A percentile compares a stretch with the other conserved stretches of the same genome.
Conservation (phyloP, 169 alveolate genomes). For the Cyclospora cayetanensis region DNA sequence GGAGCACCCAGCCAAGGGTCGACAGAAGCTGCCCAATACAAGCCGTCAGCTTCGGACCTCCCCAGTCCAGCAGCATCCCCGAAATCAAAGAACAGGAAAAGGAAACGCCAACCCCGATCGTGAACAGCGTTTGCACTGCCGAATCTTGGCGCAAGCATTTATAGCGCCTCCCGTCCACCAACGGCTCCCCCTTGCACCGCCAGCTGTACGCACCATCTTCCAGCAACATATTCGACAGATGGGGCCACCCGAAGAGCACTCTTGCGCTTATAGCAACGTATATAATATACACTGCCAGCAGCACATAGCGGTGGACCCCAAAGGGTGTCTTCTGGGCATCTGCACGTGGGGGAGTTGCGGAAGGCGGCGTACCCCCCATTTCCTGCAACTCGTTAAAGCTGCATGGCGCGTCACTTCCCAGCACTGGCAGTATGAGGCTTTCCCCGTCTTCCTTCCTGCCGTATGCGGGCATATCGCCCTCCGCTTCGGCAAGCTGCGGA, state of each 20-base stretch:
- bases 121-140: slow-evolving; percentile 42
- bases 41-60: slow-evolving; percentile 57
- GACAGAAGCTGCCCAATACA: slow-evolving; percentile 46
- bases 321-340: slow-evolving; percentile 59
- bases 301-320: slow-evolving; percentile 28
- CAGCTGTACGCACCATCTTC: slow-evolving; percentile 7
- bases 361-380: too few species aligned
- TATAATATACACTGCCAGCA: slow-evolving; percentile 24
- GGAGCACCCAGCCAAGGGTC: slow-evolving; percentile 43
- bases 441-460: too few species aligned
- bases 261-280: slow-evolving; percentile 32
- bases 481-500: too few species aligned
- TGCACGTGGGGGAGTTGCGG: background rate
- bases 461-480: too few species aligned
- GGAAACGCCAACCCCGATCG: slow-evolving; percentile 30
- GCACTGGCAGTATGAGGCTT: too few species aligned
- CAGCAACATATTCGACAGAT: slow-evolving; percentile 53
- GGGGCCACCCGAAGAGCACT: slow-evolving; percentile 71
- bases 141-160: slow-evolving; percentile 53
- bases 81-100: slow-evolving; percentile 44
- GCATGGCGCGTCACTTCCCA: too few species aligned
- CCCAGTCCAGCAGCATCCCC: slow-evolving; percentile 56
- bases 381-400: too few species aligned
- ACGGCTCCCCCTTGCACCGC: slow-evolving; percentile 48
- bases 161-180: slow-evolving; percentile 1